These are phyloP conservation scores for Candida ascalaphidarum DNA, from an alignment of 805 yeast genomes.

Conservation along the genomic window DNA sequence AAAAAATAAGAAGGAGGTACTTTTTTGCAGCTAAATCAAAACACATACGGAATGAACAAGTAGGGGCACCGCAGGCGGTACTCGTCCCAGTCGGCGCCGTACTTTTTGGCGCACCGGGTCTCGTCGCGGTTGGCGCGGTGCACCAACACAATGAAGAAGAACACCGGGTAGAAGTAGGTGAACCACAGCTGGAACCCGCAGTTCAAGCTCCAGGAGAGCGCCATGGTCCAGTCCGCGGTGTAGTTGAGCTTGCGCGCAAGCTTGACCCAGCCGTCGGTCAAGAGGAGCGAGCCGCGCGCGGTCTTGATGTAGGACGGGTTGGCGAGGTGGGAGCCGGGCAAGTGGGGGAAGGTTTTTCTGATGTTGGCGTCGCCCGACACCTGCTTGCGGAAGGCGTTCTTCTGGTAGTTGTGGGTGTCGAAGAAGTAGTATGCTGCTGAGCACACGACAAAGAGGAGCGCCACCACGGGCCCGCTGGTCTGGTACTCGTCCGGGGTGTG, in stretches of 20 bases:
- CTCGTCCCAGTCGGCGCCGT: constrained; percentile 90
- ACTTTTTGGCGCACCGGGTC: constrained; percentile 75
- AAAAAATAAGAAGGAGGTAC: too few species aligned
- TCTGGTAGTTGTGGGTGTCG: constrained; percentile 92
- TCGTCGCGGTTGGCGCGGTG: constrained; percentile 90
- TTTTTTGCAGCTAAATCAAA: too few species aligned
- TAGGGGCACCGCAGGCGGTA: constrained; percentile 86
- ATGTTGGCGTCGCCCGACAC: constrained; percentile 70
- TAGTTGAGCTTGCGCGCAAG: constrained; percentile 93
- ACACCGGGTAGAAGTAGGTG: constrained; percentile 94
- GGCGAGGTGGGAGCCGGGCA: constrained; percentile 75
- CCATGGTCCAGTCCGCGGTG: constrained; percentile 88
- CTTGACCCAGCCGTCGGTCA: constrained; percentile 91
- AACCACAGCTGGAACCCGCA: constrained; percentile 84
- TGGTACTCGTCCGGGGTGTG: constrained; percentile 80
- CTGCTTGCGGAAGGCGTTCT: constrained; percentile 80
- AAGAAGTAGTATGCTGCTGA: constrained; percentile 80
- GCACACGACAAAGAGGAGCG: constrained; percentile 46
- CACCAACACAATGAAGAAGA: constrained; percentile 77
- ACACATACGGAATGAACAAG: constrained; percentile 84
- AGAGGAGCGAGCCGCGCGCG: constrained; percentile 72
- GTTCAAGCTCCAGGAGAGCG: constrained; percentile 83
- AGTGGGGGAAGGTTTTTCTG: constrained; percentile 88
- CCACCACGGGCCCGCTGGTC: constrained; percentile 58
- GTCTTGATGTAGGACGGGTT: constrained; percentile 83